A percentile compares a stretch with the other conserved stretches of the same genome.
Evolutionary conservation across 1,139 yeast genomes (phyloP).

Genomic region (Pneumocystis canis): DNA sequence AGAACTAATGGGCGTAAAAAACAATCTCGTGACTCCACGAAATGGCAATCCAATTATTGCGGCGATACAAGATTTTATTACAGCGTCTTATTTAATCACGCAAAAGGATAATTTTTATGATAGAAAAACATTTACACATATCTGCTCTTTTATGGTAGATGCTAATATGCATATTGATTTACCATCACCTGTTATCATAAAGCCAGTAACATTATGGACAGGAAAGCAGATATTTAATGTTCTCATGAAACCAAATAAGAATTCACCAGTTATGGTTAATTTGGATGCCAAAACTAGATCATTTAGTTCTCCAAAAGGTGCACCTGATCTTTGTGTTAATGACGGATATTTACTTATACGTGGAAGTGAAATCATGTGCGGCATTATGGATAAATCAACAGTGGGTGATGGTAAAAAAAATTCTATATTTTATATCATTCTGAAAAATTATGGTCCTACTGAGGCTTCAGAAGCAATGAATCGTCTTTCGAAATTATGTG

Average conservation of each 20-base stretch:
- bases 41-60: constrained; percentile 99
- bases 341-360: constrained; percentile 87
- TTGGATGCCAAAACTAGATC: constrained; percentile 91
- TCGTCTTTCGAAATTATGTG: constrained; percentile 95
- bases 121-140: constrained; percentile 66
- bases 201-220: constrained; percentile 87
- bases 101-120: constrained; percentile 88
- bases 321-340: constrained; percentile 89
- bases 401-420: constrained; percentile 97
- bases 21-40: constrained; percentile 85
- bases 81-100: constrained; percentile 85
- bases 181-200: constrained; percentile 88
- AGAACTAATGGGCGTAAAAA: constrained; percentile 93
- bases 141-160: constrained; percentile 92
- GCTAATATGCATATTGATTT: constrained; percentile 75
- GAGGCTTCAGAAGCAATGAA: constrained; percentile 96
- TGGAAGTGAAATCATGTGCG: constrained; percentile 77
- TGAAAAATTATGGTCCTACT: constrained; percentile 88
- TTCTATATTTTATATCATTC: constrained; percentile 85
- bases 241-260: constrained; percentile 65
- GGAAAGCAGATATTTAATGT: constrained; percentile 91
- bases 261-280: constrained; percentile 69
- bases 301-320: constrained; percentile 53
- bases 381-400: constrained; percentile 93
- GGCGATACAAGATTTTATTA: constrained; percentile 97